These are phyloP conservation scores for Trichocladium uniseriatum DNA, from an alignment of 495 filamentous ascomycete species.

Conservation along the genomic window DNA sequence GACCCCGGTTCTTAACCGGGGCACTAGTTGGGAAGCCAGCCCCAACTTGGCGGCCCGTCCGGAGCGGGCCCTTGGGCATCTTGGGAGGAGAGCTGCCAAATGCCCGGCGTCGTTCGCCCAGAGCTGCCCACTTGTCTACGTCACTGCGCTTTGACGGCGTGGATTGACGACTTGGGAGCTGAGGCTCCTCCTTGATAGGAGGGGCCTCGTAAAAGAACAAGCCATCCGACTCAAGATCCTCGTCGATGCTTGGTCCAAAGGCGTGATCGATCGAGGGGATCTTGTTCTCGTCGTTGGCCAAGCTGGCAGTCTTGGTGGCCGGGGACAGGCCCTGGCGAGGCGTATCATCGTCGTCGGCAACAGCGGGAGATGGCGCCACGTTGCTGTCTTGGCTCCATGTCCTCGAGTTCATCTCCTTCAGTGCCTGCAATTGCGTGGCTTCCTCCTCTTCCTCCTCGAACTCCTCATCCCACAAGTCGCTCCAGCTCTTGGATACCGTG, in stretches of 20 bases:
- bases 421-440: conserved; percentile 48
- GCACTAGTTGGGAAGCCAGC: conserved; percentile 24
- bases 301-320: conserved; percentile 38
- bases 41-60: conserved; percentile 28
- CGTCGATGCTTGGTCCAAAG: conserved; percentile 40
- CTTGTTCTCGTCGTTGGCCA: conserved; percentile 31
- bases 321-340: conserved; percentile 44
- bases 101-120: conserved; percentile 71
- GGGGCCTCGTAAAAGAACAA: conserved; percentile 59
- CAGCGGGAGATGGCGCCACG: conserved; percentile 28
- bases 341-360: conserved; percentile 32
- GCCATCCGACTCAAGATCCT: conserved; percentile 52
- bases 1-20: conserved; percentile 26
- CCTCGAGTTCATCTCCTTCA: conserved; percentile 66
- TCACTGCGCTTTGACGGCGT: conserved; percentile 41
- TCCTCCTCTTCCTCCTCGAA: conserved; percentile 52
- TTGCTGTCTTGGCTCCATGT: conserved; percentile 75
- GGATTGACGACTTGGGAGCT: conserved; percentile 29
- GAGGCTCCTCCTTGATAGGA: conserved; percentile 29
- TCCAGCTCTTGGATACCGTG: conserved; percentile 90
- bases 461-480: conserved; percentile 92
- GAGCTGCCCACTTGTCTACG: conserved; percentile 77
- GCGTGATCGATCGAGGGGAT: conserved; percentile 33
- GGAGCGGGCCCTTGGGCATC: conserved; percentile 35
- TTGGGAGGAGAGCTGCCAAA: conserved; percentile 42